These are phyloP conservation scores for Fraxinus pennsylvanica DNA, from an alignment of 257 asterid genomes.

Conservation along the genomic window DNA sequence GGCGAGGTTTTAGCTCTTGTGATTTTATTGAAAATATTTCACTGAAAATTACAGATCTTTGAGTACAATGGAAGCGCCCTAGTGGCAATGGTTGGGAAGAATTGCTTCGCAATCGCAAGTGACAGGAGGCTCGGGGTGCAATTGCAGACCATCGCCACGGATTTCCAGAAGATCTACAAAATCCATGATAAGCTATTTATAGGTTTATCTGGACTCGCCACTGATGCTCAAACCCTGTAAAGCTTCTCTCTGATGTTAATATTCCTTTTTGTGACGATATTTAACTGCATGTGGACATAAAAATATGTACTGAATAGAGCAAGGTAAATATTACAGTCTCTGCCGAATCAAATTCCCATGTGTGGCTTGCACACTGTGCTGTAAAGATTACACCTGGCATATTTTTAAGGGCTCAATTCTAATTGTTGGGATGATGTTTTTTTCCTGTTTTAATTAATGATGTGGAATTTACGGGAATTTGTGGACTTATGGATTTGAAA, in stretches of 20 bases:
- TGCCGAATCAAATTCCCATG: background rate
- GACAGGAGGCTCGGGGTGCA: conserved; percentile 91
- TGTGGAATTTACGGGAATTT: background rate
- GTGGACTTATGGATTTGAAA: background rate
- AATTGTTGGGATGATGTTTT: background rate
- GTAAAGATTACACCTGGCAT: background rate
- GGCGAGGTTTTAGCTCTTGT: background rate
- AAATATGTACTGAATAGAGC: background rate
- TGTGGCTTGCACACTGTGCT: background rate
- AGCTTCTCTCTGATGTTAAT: background rate
- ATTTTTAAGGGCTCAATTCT: background rate
- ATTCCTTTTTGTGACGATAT: no score
- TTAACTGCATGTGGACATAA: background rate
- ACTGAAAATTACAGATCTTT: conserved; percentile 59
- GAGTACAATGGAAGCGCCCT: conserved; percentile 97
- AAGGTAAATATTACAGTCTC: background rate
- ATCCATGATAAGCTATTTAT: conserved; percentile 83
- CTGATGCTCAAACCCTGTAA: conserved; percentile 90
- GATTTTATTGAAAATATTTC: conserved; percentile 6
- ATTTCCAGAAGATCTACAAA: conserved; percentile 72
- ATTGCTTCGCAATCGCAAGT: conserved; percentile 74
- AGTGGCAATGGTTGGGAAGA: conserved; percentile 95
- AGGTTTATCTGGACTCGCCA: conserved; percentile 86
- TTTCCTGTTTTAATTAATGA: background rate
- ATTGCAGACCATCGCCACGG: conserved; percentile 88